Evolutionary conservation across 345 rosid genomes (phyloP), one percentile per base, ranked within the genome.

Genomic region (Brassica nigra): DNA sequence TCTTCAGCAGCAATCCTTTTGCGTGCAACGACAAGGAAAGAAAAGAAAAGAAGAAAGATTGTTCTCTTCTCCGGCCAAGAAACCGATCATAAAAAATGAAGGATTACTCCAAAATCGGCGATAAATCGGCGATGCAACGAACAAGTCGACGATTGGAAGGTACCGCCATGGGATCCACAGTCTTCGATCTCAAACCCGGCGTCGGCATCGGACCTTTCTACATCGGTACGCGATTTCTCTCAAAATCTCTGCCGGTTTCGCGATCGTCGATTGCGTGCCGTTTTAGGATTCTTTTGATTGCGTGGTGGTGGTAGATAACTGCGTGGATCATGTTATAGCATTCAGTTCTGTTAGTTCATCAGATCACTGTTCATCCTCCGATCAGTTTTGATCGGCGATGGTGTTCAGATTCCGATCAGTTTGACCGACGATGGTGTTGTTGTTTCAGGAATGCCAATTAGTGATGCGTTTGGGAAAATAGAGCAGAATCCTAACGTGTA

Each of bases 131-230:
- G 92, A 74, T 82, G 89, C 95, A 86, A 88, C 86, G 95, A 72
- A 84, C 90, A 7, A 78, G 90, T 33, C 89, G 92, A 67, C 96
- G 97, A 65, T 93, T 91, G 76, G 99, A 95, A 85, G 97, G 99
- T 83, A 90, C 98, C 6, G 98, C 99, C 75, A 95, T 92, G 97
- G 98, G 99, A 63, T 91, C 91, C 78, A 90, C 92, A 79, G 91
- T 86, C 29, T 91, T 95, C 86, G 99, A 95, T 86, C 98, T 95
- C 85, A 92, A 89, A 0, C 98, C 98, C 33, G 97, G 99, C 63
- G 84, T 84, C 57, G 98, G 97, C 15, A 87, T 93, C 87, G 98
- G 99, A 10, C 96, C 97, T 36, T 95, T 95, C 79, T 78, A 89
- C 14, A 88, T 95, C 81, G 98, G 99, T 95, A 88, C 68, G 73